These are phyloP conservation scores for Colletotrichum incanum DNA, from an alignment of 2,329 filamentous ascomycete genomes.

Conservation along the genomic window DNA sequence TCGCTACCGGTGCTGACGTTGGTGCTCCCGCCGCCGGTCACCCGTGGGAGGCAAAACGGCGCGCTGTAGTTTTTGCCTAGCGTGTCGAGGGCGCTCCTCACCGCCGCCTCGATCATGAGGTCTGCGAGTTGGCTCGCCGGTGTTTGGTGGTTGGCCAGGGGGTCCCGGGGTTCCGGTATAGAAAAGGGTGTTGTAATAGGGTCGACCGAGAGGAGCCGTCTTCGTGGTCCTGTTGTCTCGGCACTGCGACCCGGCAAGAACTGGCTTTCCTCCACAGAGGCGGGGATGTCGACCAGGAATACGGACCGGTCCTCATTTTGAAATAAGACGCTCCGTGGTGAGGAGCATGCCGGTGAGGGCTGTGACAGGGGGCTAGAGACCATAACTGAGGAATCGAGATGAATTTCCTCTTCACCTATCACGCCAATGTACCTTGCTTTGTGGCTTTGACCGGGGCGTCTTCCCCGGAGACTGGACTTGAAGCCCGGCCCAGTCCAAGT, in stretches of 20 bases:
- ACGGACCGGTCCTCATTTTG: constrained; percentile 52
- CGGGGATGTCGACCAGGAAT: constrained; percentile 78
- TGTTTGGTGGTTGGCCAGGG: constrained; percentile 54
- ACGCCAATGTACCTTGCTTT: constrained; percentile 19
- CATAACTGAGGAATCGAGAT: constrained; percentile 9
- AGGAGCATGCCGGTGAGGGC: neutral
- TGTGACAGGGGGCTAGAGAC: neutral
- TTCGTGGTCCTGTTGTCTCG: constrained; percentile 43
- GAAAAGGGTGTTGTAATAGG: constrained; percentile 63
- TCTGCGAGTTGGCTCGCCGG: constrained; percentile 67
- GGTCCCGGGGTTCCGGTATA: constrained; percentile 67
- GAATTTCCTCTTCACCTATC: neutral
- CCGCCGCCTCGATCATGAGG: constrained; percentile 66
- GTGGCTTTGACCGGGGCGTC: constrained; percentile 29
- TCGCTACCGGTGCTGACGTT: neutral
- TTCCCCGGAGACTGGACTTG: constrained; percentile 23
- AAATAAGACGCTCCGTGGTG: constrained; percentile 39
- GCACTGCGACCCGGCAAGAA: constrained; percentile 55
- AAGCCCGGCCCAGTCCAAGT: constrained; percentile 33
- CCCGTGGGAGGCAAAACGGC: constrained; percentile 64
- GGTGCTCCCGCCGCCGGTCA: constrained; percentile 42
- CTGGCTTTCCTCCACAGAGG: constrained; percentile 79
- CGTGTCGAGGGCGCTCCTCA: constrained; percentile 60
- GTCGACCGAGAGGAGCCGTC: constrained; percentile 63
- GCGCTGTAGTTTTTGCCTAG: constrained; percentile 56